Conservation (phyloP, 2,329 filamentous ascomycete genomes). For the Capronia epimyces region DNA sequence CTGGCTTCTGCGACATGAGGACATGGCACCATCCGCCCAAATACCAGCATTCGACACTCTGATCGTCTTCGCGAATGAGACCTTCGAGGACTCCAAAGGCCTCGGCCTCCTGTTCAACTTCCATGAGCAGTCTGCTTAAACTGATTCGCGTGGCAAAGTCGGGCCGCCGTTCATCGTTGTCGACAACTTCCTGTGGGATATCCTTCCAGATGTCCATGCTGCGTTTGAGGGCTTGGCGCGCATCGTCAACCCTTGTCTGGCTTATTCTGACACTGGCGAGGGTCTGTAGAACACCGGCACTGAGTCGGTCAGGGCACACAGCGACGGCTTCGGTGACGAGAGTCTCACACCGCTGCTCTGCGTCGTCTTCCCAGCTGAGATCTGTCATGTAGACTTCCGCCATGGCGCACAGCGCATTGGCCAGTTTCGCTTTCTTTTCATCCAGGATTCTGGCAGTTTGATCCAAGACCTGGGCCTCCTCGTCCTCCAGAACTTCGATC, state of each 20-base stretch:
- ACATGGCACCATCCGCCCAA: constrained; percentile 90
- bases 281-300: constrained; percentile 88
- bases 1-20: constrained; percentile 52
- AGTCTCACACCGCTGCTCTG: constrained; percentile 78
- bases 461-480: constrained; percentile 32
- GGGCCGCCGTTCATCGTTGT: constrained; percentile 68
- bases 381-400: constrained; percentile 99
- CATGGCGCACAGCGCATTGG: constrained; percentile 87
- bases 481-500: constrained; percentile 32
- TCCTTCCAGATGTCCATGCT: constrained; percentile 82
- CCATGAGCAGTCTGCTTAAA: constrained; percentile 79
- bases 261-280: constrained; percentile 90
- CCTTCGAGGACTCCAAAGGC: constrained; percentile 80
- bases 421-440: constrained; percentile 70
- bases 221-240: constrained; percentile 67
- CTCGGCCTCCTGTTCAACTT: constrained; percentile 77
- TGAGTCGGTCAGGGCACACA: constrained; percentile 61
- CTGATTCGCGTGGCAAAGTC: constrained; percentile 82
- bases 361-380: constrained; percentile 81
- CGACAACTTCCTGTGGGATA: constrained; percentile 54
- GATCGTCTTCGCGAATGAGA: constrained; percentile 80
- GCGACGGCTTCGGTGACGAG: constrained; percentile 87
- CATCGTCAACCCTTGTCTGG: constrained; percentile 73
- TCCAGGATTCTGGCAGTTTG: constrained; percentile 12
- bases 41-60: constrained; percentile 95